A percentile compares a stretch with the other conserved stretches of the same genome.
phyloP scores from a whole-genome alignment of 208 protist species.

The Crithidia acanthocephali region DNA sequence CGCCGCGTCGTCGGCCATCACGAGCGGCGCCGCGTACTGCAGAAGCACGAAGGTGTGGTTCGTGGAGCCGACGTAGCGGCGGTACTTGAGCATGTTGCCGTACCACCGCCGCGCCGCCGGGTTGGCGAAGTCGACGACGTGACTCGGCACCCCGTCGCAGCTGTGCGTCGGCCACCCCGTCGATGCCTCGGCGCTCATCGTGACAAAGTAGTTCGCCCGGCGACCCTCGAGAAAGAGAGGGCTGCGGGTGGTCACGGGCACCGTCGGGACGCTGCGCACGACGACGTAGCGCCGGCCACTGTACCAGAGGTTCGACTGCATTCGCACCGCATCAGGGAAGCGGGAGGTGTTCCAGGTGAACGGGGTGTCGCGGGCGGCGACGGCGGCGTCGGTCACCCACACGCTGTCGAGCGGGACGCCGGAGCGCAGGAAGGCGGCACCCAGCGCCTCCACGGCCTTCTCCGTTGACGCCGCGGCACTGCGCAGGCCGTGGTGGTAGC shows the following conservation, averaged over 20 bases:
- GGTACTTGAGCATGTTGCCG: slow-evolving; percentile 80
- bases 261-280: slow-evolving; percentile 97
- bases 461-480: slow-evolving; percentile 14
- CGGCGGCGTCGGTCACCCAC: slow-evolving; percentile 20
- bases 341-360: slow-evolving; percentile 57
- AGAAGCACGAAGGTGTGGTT: slow-evolving; percentile 95
- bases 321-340: slow-evolving; percentile 90
- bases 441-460: slow-evolving; percentile 26
- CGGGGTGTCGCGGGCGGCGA: slow-evolving; percentile 31
- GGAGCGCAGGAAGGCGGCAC: slow-evolving; percentile 20
- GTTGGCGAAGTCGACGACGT: slow-evolving; percentile 95
- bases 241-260: slow-evolving; percentile 85
- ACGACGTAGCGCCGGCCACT: slow-evolving; percentile 91
- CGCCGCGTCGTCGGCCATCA: slow-evolving; percentile 60
- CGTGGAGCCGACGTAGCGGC: slow-evolving; percentile 92
- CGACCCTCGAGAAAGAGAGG: slow-evolving; percentile 75
- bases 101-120: slow-evolving; percentile 89
- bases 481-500: slow-evolving; percentile 93
- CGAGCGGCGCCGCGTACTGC: slow-evolving; percentile 96
- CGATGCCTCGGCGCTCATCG: slow-evolving; percentile 42
- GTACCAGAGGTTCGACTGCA: slow-evolving; percentile 85
- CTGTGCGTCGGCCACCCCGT: slow-evolving; percentile 37
- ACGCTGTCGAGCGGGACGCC: slow-evolving; percentile 57
- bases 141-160: slow-evolving; percentile 50
- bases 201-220: slow-evolving; percentile 82